A percentile compares a stretch with the other conserved stretches of the same genome.
Evolutionary conservation across 148 eudicot genomes (phyloP).

Genomic region (Diospyros kaki): DNA sequence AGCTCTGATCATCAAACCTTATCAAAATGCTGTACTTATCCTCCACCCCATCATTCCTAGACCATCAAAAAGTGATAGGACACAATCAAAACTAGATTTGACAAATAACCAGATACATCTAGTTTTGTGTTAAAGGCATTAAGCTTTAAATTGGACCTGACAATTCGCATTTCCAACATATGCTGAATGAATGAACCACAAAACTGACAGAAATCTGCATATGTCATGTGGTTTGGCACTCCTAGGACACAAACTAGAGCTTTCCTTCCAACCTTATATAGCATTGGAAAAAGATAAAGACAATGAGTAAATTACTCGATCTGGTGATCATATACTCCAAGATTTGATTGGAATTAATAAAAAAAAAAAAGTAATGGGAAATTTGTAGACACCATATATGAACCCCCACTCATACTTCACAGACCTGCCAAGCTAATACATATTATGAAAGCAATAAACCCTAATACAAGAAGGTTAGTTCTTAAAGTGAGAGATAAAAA

Average conservation of each 20-base stretch:
- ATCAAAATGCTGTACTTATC: constrained; percentile 74
- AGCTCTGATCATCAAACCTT: constrained; percentile 66
- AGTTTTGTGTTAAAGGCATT: not conserved
- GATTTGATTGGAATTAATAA: no score
- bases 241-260: constrained; percentile 84
- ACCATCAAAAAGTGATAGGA: constrained; percentile 7
- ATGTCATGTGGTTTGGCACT: constrained; percentile 98
- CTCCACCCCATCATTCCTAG: constrained; percentile 81
- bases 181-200: constrained; percentile 85
- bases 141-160: constrained; percentile 50
- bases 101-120: constrained; percentile 4
- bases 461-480: no score
- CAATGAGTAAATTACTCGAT: not conserved
- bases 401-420: no score
- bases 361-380: no score
- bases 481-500: no score
- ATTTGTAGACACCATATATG: no score
- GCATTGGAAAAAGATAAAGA: not conserved
- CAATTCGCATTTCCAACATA: constrained; percentile 91
- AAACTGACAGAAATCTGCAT: constrained; percentile 95
- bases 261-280: constrained; percentile 65
- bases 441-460: no score
- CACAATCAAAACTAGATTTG: constrained; percentile 11
- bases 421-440: no score
- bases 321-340: not conserved